Evolutionary conservation across 139 green algal species (phyloP), one percentile per base, ranked within the genome.

Genomic region (Tetratostichococcus sp.): DNA sequence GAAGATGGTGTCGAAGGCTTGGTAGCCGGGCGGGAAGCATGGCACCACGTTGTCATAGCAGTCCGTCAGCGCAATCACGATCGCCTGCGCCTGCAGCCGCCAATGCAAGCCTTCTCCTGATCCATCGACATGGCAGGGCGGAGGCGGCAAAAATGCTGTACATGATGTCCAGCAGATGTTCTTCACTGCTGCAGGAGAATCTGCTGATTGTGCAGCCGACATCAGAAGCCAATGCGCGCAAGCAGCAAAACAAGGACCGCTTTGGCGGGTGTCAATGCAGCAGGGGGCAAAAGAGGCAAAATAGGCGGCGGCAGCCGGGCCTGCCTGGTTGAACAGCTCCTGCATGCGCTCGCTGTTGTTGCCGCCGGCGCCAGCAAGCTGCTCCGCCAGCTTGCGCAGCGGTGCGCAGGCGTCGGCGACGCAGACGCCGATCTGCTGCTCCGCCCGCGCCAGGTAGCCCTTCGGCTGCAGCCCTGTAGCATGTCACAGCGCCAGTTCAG

Each of bases 21-120:
- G 71, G 79, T 95, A 97, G 67, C 82, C 75, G 19, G 89, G 86
- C 0, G 92, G 92, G 75, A 96, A 97, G 84, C 92, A 97, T 42
- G 89, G 85, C 1, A 75, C 68, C 50, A 94, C 90, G 59, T 86
- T 87, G 78, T 95, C 89, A 69, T 91, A 94, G 19, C 86, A 83
- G 66, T 87, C 83, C 0, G 84, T 67, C 69, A 83, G 67, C 72
- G 84, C 70, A 16, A 65, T 30, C 42, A 84, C 74, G 32, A 81
- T 76, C 43, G 73, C 75, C 33, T 90, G 77, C 19, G 86, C 83
- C 67, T 89, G 81, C 26, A 80, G 79, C 28, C 91, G 78, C 39
- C 39, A 6, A 50, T n/a, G 39, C 39, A 50, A 21, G 6, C 39
- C 6, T 30, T 85, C 58, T n/a, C 39, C 6, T 50, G 39, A 6